Percentiles rank a stretch among this genome's conserved stretches.
These are phyloP conservation scores for Zygosaccharomyces kombuchaensis DNA, from an alignment of 805 yeast genomes.

Conservation along the genomic window DNA sequence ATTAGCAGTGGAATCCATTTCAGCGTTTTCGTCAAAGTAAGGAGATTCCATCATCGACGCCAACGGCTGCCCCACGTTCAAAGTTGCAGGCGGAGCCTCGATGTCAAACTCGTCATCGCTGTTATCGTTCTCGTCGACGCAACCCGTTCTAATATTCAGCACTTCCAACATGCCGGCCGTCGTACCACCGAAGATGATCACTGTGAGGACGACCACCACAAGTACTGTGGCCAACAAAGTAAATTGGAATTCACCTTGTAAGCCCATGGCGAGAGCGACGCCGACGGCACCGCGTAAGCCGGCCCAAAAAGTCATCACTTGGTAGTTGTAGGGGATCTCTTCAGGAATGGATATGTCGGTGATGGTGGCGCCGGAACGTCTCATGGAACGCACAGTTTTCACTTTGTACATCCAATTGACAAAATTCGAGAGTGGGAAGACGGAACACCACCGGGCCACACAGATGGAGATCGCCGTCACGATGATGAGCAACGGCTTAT, in stretches of 20 bases:
- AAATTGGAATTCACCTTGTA: slow-evolving; percentile 89
- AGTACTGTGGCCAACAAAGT: slow-evolving; percentile 89
- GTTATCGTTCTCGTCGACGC: slow-evolving; percentile 66
- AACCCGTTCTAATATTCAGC: slow-evolving; percentile 87
- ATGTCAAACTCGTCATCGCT: slow-evolving; percentile 95
- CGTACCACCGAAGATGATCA: slow-evolving; percentile 95
- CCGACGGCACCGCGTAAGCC: slow-evolving; percentile 99
- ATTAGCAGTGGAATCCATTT: slow-evolving; percentile 10
- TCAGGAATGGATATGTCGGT: slow-evolving; percentile 49
- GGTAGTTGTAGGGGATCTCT: slow-evolving; percentile 92
- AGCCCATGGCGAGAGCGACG: slow-evolving; percentile 96
- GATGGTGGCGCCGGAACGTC: slow-evolving; percentile 27
- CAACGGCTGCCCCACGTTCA: slow-evolving; percentile 1
- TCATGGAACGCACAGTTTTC: slow-evolving; percentile 46
- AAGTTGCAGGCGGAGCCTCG: slow-evolving; percentile 52
- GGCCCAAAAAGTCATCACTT: slow-evolving; percentile 99
- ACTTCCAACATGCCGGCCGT: slow-evolving; percentile 98
- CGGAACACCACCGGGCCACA: slow-evolving; percentile 95
- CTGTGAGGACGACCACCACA: slow-evolving; percentile 95
- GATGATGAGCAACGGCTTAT: slow-evolving; percentile 88
- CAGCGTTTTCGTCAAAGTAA: slow-evolving; percentile 31
- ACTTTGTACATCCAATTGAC: slow-evolving; percentile 74
- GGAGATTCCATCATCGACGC: slow-evolving; percentile 16
- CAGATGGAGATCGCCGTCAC: slow-evolving; percentile 88
- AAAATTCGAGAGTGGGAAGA: slow-evolving; percentile 83